Evolutionary conservation across 2,329 filamentous ascomycete genomes (phyloP).

Genomic region (Xenoacremonium recifei): DNA sequence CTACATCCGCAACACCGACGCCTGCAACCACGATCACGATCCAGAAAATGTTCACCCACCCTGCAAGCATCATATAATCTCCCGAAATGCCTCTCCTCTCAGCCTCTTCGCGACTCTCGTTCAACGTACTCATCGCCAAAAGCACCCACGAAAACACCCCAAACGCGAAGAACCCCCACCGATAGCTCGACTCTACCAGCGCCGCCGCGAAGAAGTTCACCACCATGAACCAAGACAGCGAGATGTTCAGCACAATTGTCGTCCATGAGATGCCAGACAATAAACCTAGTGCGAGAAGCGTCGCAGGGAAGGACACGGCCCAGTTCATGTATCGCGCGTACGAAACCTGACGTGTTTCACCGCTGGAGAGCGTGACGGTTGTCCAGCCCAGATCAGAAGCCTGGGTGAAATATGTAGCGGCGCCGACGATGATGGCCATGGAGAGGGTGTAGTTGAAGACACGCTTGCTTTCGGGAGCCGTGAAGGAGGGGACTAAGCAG

Average conservation of each 20-base stretch:
- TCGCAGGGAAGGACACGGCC: constrained; percentile 46
- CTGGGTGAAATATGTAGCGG: constrained; percentile 48
- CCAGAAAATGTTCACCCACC: constrained; percentile 49
- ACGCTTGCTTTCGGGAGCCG: constrained; percentile 42
- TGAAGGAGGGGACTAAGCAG: constrained; percentile 20
- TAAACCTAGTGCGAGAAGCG: constrained; percentile 45
- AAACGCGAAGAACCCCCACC: constrained; percentile 55
- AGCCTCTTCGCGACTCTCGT: constrained; percentile 27
- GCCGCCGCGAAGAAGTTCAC: constrained; percentile 47
- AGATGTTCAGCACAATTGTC: constrained; percentile 48
- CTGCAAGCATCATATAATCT: constrained; percentile 43
- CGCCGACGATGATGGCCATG: constrained; percentile 44
- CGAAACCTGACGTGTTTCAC: constrained; percentile 45
- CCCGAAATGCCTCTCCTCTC: constrained; percentile 38
- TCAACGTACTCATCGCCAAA: constrained; percentile 32
- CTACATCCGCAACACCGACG: constrained; percentile 50
- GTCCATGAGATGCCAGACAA: constrained; percentile 50
- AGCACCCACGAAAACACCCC: constrained; percentile 45
- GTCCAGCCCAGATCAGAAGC: constrained; percentile 48
- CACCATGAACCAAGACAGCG: constrained; percentile 48
- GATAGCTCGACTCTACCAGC: constrained; percentile 47
- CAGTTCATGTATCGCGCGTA: constrained; percentile 53
- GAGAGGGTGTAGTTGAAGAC: constrained; percentile 55
- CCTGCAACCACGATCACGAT: constrained; percentile 50
- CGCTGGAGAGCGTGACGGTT: constrained; percentile 21